Evolutionary conservation across 768 basidiomycete species (phyloP), one percentile per base, ranked within the genome.

Genomic region (Leccinum subtestaceum): DNA sequence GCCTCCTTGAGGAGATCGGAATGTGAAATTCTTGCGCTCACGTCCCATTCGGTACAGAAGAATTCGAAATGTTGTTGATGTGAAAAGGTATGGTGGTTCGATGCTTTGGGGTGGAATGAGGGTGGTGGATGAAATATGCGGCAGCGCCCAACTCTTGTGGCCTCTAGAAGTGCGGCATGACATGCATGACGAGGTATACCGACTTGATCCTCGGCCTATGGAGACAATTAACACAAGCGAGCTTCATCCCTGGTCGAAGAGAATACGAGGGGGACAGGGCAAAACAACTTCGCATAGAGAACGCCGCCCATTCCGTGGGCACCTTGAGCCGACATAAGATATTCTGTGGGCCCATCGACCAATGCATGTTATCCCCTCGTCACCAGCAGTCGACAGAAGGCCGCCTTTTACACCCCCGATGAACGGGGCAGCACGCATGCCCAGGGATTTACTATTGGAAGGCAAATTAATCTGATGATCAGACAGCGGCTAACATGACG

Each of bases 391-490:
- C 60, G 66, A 53, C 46, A 58, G 43, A 58, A 60, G 57, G 58
- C 56, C 59, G 60, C 36, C 31, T 57, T 64, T 65, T 65, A 58
- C 52, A 55, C 61, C 52, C 10, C 46, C 40, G 62, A 57, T 51
- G 60, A 48, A 58, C 45, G 47, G 49, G n/a, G 51, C 32, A 50
- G 32, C 40, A 34, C 25, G 49, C 54, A 57, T 51, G 54, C 57
- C n/a, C 49, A 29, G 47, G 43, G 52, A 55, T 55, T 59, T 71
- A 43, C 71, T 62, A 69, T 69, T 63, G 67, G 49, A n/a, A 58
- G 71, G 64, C 66, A 69, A 63, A 73, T 72, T 73, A 66, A 74
- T 60, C 47, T 40, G 43, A 46, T 62, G 60, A 47, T 60, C 27
- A 17, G 63, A 60, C 55, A 61, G 60, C 63, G 60, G 67, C 54